Conservation (phyloP, 139 green algal species). For the Helicosporidium sp. region DNA sequence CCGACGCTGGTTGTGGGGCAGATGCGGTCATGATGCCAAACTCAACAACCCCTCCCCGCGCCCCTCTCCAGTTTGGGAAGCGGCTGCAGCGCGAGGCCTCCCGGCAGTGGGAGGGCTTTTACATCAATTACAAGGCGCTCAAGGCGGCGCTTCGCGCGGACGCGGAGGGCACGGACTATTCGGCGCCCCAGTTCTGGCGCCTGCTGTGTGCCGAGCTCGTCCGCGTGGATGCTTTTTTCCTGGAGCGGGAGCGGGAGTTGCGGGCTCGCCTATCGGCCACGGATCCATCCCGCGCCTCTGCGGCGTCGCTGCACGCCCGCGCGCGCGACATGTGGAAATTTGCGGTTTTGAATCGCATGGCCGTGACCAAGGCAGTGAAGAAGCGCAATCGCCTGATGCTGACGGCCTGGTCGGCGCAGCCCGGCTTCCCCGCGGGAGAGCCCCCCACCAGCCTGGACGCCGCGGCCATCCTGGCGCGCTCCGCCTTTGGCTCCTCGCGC, state of each 20-base stretch:
- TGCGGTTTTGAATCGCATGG: slow-evolving; percentile 63
- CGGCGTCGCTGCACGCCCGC: slow-evolving; percentile 6
- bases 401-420: neutral
- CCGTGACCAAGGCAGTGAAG: slow-evolving; percentile 59
- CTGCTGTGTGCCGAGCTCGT: neutral
- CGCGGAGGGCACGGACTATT: slow-evolving; percentile 21
- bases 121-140: slow-evolving; percentile 48
- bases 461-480: slow-evolving; percentile 36
- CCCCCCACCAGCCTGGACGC: slow-evolving; percentile 8
- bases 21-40: no score
- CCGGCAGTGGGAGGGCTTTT: slow-evolving; percentile 17
- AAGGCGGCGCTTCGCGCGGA: slow-evolving; percentile 48
- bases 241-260: neutral
- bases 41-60: no score
- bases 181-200: neutral
- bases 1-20: no score
- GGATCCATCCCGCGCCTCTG: neutral
- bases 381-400: slow-evolving; percentile 54
- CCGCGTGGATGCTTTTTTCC: neutral
- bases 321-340: slow-evolving; percentile 40
- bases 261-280: no score
- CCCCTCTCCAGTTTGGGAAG: neutral
- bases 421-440: neutral
- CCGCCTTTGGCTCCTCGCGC: slow-evolving; percentile 58
- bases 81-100: slow-evolving; percentile 27